Percentiles rank a stretch among this genome's conserved stretches.
phyloP scores from a whole-genome alignment of 169 alveolate species.

The Theileria parva region DNA sequence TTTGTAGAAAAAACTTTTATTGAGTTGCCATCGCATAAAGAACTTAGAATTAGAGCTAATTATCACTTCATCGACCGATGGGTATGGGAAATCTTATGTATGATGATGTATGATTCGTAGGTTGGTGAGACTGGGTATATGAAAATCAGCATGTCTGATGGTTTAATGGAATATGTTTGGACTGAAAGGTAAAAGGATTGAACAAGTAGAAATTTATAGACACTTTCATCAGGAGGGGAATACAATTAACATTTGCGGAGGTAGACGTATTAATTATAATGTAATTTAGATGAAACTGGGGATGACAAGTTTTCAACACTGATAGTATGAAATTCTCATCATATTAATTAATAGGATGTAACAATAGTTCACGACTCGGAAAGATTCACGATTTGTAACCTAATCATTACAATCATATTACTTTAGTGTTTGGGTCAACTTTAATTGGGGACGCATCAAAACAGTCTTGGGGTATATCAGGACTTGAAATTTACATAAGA shows the following conservation, averaged over 20 bases:
- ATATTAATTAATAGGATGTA: conserved; percentile 27
- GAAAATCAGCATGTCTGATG: conserved; percentile 65
- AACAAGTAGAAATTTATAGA: background rate
- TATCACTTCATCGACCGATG: conserved; percentile 77
- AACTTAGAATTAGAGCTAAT: conserved; percentile 67
- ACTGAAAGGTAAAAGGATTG: conserved; percentile 59
- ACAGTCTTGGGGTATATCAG: conserved; percentile 69
- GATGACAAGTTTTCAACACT: conserved; percentile 64
- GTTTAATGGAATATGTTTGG: conserved; percentile 73
- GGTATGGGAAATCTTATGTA: conserved; percentile 32
- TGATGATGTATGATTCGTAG: background rate
- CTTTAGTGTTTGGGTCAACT: conserved; percentile 60
- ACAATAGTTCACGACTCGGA: conserved; percentile 64
- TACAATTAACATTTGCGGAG: conserved; percentile 75
- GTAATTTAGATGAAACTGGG: conserved; percentile 34
- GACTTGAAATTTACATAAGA: conserved; percentile 64
- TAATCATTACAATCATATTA: background rate
- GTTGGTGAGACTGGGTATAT: conserved; percentile 74
- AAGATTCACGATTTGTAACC: conserved; percentile 48
- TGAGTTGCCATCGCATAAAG: conserved; percentile 73
- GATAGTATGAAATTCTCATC: conserved; percentile 17
- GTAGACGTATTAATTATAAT: conserved; percentile 24
- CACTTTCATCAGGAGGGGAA: conserved; percentile 39
- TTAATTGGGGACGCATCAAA: conserved; percentile 52
- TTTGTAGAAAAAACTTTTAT: conserved; percentile 67